phyloP scores from a whole-genome alignment of 257 asterid genomes.

The Anisodus acutangulus region DNA sequence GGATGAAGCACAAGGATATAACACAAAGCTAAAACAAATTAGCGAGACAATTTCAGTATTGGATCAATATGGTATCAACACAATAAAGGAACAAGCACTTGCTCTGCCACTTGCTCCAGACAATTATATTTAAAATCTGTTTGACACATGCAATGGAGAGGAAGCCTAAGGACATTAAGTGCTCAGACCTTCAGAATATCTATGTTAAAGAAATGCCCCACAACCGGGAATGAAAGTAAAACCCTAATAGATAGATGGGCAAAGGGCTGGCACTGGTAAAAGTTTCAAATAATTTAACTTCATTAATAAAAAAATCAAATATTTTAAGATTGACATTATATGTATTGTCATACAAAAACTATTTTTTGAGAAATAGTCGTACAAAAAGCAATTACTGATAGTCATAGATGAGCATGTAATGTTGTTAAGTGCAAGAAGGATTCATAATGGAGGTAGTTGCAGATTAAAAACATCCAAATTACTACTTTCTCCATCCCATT shows the following conservation, averaged over 20 bases:
- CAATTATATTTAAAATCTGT: background rate
- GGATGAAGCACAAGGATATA: constrained; percentile 9
- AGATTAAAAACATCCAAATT: background rate
- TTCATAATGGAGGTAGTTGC: background rate
- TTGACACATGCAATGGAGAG: background rate
- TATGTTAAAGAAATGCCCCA: background rate
- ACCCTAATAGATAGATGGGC: background rate
- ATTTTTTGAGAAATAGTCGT: background rate
- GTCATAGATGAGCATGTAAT: background rate
- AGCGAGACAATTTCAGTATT: background rate
- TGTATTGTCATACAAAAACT: background rate
- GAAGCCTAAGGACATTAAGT: constrained; percentile 4
- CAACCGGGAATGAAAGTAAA: background rate
- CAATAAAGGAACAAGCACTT: background rate
- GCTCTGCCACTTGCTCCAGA: background rate
- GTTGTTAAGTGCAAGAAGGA: background rate
- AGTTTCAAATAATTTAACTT: background rate
- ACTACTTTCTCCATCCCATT: background rate
- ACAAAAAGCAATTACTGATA: background rate
- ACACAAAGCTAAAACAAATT: background rate
- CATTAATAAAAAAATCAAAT: background rate
- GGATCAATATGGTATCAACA: background rate
- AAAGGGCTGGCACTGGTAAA: background rate
- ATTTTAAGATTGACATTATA: background rate
- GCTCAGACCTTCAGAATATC: constrained; percentile 18